Base-by-base conservation (phyloP, 2,329 filamentous ascomycete species). In the Aspergillus novofumigatus region DNA sequence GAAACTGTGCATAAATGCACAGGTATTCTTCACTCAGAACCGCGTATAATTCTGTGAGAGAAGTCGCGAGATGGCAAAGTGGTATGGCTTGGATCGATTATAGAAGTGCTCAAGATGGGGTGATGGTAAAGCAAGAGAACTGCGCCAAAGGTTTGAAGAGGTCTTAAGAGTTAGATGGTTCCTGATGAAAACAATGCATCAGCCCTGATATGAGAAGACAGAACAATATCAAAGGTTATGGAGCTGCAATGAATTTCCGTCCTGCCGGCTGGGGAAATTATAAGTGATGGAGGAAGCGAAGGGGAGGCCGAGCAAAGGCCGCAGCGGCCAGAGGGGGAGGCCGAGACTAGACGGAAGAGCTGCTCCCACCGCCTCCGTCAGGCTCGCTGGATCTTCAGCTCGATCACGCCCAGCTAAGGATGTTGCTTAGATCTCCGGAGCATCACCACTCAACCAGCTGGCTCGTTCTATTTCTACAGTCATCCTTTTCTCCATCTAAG, bases 361-460 rank as follows among this genome's bases (percentile, higher is more conserved):
- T 60, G 59, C 53, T 51, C 52, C 57, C 64, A 72, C 70, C 70
- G 70, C 70, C 69, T 69, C 70, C 67, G 65, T 71, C 68, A 69
- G 66, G 65, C 56, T 60, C 66, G 56, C 64, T 64, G 54, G 56
- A 47, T 60, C 52, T 29, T 49, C 54, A 55, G 45, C 58, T 47
- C 6, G 44, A 23, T 47, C 44, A 47, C 21, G n/a, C 44, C 44
- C 44, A 47, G 23, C 21, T 47, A 20, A 20, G 44, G 32, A 35
- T 35, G 26, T 47, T 47, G 20, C 23, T 47, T 26, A 14, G 10
- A 17, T 11, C 6, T 6, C 21, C 10, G 44, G 28, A 20, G 14
- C 52, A 62, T 56, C 56, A 59, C 59, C 52, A 55, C 55, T 54
- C 52, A 49, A 55, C 54, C 52, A 54, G 38, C 54, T 50, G 26